Percentiles rank a stretch among this genome's conserved stretches.
phyloP scores from a whole-genome alignment of 2,329 filamentous ascomycete genomes.

The Trichoderma sp. region DNA sequence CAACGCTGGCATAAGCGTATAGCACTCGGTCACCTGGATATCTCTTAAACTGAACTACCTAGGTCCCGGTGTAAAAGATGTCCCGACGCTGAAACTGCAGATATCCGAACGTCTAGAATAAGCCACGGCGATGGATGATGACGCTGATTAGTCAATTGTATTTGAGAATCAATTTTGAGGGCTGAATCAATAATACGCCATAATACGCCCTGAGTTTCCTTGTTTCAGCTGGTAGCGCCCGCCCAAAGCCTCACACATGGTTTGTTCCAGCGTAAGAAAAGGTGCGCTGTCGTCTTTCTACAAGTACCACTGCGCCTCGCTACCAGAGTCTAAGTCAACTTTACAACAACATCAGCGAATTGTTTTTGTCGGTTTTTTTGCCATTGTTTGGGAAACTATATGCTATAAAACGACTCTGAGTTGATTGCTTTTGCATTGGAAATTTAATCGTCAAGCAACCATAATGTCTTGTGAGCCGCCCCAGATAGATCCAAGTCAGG shows the following conservation, averaged over 20 bases:
- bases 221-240: slow-evolving; percentile 17
- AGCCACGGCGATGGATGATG: background rate
- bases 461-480: slow-evolving; percentile 33
- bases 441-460: background rate
- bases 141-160: background rate
- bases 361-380: background rate
- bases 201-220: background rate
- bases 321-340: background rate
- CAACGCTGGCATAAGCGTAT: background rate
- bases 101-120: background rate
- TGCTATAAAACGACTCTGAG: background rate
- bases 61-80: slow-evolving; percentile 16
- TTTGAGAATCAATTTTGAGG: background rate
- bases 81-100: background rate
- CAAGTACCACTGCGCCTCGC: slow-evolving; percentile 7
- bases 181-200: background rate
- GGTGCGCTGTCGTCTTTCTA: background rate
- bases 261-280: background rate
- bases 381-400: background rate
- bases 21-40: background rate
- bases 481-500: background rate
- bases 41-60: background rate
- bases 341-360: background rate
- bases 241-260: background rate
- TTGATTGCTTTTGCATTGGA: background rate